A percentile compares a stretch with the other conserved stretches of the same genome.
Conservation (phyloP, 495 filamentous ascomycete species). For the Hypoxylon perforatum region DNA sequence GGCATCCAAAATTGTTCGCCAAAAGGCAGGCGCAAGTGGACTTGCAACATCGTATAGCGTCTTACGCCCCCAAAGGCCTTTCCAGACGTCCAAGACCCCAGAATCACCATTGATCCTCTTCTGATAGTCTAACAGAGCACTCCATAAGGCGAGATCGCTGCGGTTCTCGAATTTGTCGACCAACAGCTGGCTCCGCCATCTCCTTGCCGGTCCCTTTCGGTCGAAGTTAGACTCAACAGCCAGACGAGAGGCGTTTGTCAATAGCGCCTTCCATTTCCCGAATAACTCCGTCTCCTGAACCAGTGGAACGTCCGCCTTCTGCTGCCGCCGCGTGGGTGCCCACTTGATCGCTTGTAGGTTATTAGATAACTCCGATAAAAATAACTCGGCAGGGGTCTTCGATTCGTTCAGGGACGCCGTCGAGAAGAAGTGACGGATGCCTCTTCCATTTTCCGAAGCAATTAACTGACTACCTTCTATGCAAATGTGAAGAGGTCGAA, state of each 20-base stretch:
- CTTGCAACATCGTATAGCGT: constrained; percentile 39
- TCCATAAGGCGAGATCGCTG: constrained; percentile 71
- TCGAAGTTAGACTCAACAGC: constrained; percentile 65
- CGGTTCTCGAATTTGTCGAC: constrained; percentile 64
- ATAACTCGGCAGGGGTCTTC: background rate
- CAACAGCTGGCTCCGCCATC: constrained; percentile 53
- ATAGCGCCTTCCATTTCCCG: constrained; percentile 34
- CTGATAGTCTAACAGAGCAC: constrained; percentile 69
- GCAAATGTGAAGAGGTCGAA: constrained; percentile 13
- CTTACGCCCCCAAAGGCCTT: constrained; percentile 46
- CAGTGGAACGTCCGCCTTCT: constrained; percentile 7
- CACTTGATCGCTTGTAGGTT: background rate
- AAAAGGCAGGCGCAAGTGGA: constrained; percentile 62
- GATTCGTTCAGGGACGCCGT: constrained; percentile 7
- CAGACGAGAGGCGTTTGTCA: constrained; percentile 41
- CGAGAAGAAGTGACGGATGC: constrained; percentile 13
- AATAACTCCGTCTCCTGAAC: constrained; percentile 35
- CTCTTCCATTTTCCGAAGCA: background rate
- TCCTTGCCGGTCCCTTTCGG: constrained; percentile 39
- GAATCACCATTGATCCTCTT: constrained; percentile 67
- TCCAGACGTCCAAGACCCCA: constrained; percentile 59
- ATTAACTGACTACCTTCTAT: background rate
- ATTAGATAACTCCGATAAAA: constrained; percentile 16
- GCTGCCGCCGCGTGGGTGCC: constrained; percentile 11
- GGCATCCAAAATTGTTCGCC: constrained; percentile 66